Evolutionary conservation across 306 rosid genomes (phyloP).

Genomic region (Acacia confusa): DNA sequence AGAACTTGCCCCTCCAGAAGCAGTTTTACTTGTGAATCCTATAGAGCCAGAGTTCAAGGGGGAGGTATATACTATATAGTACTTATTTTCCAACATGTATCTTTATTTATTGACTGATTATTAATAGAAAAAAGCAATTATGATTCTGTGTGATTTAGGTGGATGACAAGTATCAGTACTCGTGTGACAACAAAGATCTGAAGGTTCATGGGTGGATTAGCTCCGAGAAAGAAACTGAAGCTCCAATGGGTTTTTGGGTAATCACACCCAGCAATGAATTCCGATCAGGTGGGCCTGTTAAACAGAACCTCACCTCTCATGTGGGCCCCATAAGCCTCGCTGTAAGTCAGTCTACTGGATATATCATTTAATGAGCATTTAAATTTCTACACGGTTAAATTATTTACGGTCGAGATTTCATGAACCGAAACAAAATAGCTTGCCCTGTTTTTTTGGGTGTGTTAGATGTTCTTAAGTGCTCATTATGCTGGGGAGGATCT

Average conservation of each 20-base stretch:
- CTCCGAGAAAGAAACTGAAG: conserved; percentile 33
- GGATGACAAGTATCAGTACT: conserved; percentile 90
- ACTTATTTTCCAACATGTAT: background rate
- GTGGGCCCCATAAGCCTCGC: conserved; percentile 82
- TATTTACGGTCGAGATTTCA: background rate
- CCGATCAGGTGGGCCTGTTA: conserved; percentile 74
- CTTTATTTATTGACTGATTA: background rate
- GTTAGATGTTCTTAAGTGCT: conserved; percentile 83
- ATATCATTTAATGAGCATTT: background rate
- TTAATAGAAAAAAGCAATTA: background rate
- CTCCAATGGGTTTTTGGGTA: conserved; percentile 73
- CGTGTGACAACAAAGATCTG: conserved; percentile 63
- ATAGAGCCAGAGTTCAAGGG: conserved; percentile 68
- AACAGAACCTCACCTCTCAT: conserved; percentile 79
- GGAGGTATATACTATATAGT: conserved; percentile 39
- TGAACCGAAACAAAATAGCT: background rate
- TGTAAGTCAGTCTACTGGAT: conserved; percentile 37
- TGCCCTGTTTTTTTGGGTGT: background rate
- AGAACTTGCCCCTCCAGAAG: conserved; percentile 63
- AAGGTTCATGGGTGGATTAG: conserved; percentile 87
- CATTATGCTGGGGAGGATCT: conserved; percentile 89
- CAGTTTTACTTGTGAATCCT: conserved; percentile 69
- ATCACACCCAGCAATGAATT: conserved; percentile 75
- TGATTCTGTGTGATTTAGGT: conserved; percentile 40
- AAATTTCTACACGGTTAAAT: background rate